These are phyloP conservation scores for Aurantiochytrium sp. DNA, from an alignment of 108 stramenopile species.

Conservation along the genomic window DNA sequence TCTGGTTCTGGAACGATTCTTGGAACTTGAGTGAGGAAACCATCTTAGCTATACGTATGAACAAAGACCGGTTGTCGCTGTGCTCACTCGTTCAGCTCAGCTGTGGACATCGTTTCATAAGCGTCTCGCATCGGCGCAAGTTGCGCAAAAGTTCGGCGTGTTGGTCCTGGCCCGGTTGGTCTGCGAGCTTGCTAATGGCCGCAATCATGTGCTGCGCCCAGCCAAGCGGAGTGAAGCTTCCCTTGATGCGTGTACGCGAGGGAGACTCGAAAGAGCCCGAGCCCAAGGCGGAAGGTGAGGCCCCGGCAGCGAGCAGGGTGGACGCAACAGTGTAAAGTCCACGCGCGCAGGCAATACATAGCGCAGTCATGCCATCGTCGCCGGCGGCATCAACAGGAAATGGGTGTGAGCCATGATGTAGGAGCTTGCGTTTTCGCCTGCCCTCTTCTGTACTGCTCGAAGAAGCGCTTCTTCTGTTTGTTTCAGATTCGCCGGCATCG, in stretches of 20 bases:
- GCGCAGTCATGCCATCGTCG: neutral
- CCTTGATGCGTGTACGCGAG: neutral
- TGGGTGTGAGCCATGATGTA: neutral
- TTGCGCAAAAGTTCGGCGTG: neutral
- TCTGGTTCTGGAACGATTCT: no score
- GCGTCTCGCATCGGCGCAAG: neutral
- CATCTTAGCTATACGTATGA: no score
- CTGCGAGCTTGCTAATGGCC: neutral
- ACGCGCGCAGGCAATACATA: neutral
- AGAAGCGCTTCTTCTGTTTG: no score
- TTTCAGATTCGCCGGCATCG: neutral
- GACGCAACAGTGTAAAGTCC: neutral
- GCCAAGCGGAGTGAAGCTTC: neutral
- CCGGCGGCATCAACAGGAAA: neutral
- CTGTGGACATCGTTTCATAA: neutral
- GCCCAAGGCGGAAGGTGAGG: neutral
- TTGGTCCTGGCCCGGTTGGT: neutral
- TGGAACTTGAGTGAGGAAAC: no score
- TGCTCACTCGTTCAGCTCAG: no score
- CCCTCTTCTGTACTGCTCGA: no score
- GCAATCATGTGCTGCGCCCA: neutral
- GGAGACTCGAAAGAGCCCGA: neutral
- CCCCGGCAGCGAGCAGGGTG: neutral
- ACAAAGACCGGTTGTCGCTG: no score
- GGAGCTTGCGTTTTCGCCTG: no score